Percentiles rank a stretch among this genome's conserved stretches.
phyloP scores from a whole-genome alignment of 2,329 filamentous ascomycete species.

The Xylaria sp. region DNA sequence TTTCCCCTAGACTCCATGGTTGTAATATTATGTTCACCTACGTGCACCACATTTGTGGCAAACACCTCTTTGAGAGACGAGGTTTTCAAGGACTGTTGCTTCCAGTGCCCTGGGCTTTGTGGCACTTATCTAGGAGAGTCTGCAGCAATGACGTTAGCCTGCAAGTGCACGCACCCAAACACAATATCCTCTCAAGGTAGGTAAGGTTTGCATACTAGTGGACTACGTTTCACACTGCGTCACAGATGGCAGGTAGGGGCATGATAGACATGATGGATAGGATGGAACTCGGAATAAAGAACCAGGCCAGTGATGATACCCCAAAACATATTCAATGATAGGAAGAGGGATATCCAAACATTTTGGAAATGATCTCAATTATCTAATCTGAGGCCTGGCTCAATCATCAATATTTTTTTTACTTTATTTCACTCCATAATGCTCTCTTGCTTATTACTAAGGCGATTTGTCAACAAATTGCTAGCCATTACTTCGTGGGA shows the following conservation, averaged over 20 bases:
- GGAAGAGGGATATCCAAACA: conserved; percentile 72
- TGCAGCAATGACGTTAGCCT: background rate
- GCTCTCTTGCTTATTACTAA: background rate
- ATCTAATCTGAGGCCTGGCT: conserved; percentile 67
- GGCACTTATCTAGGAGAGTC: background rate
- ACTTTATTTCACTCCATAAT: background rate
- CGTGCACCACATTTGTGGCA: background rate
- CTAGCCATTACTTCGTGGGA: background rate
- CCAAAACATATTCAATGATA: conserved; percentile 66
- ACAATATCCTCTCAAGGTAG: background rate
- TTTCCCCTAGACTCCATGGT: background rate
- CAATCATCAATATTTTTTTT: conserved; percentile 6
- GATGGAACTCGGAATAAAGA: background rate
- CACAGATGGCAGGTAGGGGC: background rate
- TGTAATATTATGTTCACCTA: background rate
- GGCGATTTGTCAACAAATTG: background rate
- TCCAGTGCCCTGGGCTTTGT: background rate
- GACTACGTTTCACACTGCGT: background rate
- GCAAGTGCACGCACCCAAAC: conserved; percentile 22
- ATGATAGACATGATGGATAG: background rate
- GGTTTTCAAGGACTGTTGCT: background rate
- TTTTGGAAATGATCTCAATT: conserved; percentile 68
- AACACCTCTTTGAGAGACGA: background rate
- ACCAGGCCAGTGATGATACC: conserved; percentile 69
- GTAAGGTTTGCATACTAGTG: background rate